A percentile compares a stretch with the other conserved stretches of the same genome.
Evolutionary conservation across 2,329 filamentous ascomycete species (phyloP).

Genomic region (Thermoascus crustaceus): DNA sequence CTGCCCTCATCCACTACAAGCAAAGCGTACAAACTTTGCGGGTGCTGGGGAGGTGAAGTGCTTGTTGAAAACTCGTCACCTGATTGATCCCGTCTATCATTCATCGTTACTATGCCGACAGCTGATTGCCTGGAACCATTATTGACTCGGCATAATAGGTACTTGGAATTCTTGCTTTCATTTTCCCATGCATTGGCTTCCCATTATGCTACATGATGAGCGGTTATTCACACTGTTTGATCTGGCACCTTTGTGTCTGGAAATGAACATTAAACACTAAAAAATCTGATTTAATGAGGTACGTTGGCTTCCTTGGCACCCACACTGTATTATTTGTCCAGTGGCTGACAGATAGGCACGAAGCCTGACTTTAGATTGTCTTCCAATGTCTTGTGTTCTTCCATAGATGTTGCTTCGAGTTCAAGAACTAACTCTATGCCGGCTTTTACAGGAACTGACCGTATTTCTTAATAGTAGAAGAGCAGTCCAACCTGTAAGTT

Average conservation of each 20-base stretch:
- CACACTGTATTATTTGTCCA: slow-evolving; percentile 10
- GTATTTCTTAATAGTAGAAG: too few relatives aligned
- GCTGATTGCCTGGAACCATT: too few relatives aligned
- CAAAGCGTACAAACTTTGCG: slow-evolving; percentile 58
- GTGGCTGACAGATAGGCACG: slow-evolving; percentile 27
- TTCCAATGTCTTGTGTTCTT: slow-evolving; percentile 13
- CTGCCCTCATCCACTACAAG: slow-evolving; percentile 44
- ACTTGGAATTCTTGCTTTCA: too few relatives aligned
- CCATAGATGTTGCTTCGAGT: too few relatives aligned
- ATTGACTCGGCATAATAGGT: too few relatives aligned
- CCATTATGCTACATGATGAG: too few relatives aligned
- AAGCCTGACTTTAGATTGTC: slow-evolving; percentile 37
- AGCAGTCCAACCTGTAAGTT: slow-evolving; percentile 3
- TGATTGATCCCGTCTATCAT: slow-evolving; percentile 36
- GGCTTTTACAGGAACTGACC: too few relatives aligned
- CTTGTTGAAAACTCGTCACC: slow-evolving; percentile 64
- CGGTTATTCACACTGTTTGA: slow-evolving; percentile 67
- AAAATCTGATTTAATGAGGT: slow-evolving; percentile 69
- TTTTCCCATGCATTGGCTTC: too few relatives aligned
- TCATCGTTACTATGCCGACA: too few relatives aligned
- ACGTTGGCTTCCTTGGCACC: slow-evolving; percentile 13
- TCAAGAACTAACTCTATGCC: too few relatives aligned
- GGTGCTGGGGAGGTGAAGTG: slow-evolving; percentile 45
- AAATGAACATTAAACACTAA: slow-evolving; percentile 54
- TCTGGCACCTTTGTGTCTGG: slow-evolving; percentile 45